phyloP scores from a whole-genome alignment of 75 land plant species.

The Chamaecyparis obtusa region DNA sequence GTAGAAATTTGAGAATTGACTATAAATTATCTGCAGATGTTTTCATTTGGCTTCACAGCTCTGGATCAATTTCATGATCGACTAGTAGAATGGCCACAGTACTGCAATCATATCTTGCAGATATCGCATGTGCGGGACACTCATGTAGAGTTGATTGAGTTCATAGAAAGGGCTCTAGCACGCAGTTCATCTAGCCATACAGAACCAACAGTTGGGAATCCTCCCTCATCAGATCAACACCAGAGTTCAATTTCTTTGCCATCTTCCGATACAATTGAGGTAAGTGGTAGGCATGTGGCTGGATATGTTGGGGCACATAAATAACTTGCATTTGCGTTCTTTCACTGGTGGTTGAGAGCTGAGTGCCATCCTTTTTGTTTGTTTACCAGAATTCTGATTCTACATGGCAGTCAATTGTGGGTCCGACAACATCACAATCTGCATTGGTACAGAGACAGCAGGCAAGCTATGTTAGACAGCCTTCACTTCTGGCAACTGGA shows the following conservation, averaged over 20 bases:
- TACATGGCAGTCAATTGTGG: conserved; percentile 27
- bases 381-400: conserved; percentile 13
- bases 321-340: background rate
- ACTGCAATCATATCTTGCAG: conserved; percentile 95
- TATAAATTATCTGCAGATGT: conserved; percentile 66
- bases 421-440: conserved; percentile 24
- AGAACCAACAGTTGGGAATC: conserved; percentile 26
- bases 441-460: conserved; percentile 34
- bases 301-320: background rate
- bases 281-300: conserved; percentile 33
- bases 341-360: background rate
- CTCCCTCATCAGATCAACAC: conserved; percentile 25
- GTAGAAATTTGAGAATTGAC: background rate
- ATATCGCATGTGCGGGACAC: conserved; percentile 83
- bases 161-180: conserved; percentile 71
- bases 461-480: conserved; percentile 27
- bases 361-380: background rate
- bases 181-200: conserved; percentile 51
- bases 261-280: conserved; percentile 37
- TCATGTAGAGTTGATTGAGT: conserved; percentile 75
- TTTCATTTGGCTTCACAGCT: conserved; percentile 81
- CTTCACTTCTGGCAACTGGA: conserved; percentile 22
- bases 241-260: conserved; percentile 19
- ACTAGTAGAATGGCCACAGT: conserved; percentile 94
- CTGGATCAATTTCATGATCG: conserved; percentile 86